Evolutionary conservation across 73 alveolate species (phyloP).

Genomic region (Blepharisma stoltei): DNA sequence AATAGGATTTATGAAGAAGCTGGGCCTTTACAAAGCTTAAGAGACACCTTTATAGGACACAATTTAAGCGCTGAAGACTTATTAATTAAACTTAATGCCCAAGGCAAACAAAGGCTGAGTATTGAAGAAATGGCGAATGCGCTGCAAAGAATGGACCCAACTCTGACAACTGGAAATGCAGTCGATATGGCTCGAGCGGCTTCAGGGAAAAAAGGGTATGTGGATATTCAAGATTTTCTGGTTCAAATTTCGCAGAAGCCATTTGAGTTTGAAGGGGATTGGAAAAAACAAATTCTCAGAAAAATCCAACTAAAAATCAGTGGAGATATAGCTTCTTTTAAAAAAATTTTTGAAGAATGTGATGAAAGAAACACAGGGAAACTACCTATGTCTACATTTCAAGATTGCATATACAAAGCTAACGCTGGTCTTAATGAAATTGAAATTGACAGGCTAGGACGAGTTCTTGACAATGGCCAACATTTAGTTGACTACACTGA

Average conservation of each 20-base stretch:
- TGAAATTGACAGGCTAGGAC: constrained; percentile 22
- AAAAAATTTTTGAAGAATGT: background rate
- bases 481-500: background rate
- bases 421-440: background rate
- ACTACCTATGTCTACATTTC: background rate
- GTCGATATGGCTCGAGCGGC: constrained; percentile 32
- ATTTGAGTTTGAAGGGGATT: constrained; percentile 1
- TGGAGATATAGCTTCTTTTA: constrained; percentile 4
- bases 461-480: constrained; percentile 9
- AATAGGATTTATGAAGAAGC: constrained; percentile 13
- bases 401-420: constrained; percentile 11
- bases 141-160: constrained; percentile 28
- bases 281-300: constrained; percentile 21
- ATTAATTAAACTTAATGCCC: constrained; percentile 10
- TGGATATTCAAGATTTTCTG: constrained; percentile 22
- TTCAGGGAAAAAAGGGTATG: constrained; percentile 25
- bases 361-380: constrained; percentile 31
- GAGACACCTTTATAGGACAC: constrained; percentile 1
- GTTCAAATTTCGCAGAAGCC: constrained; percentile 20
- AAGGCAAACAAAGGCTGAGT: constrained; percentile 3
- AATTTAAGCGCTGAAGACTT: background rate
- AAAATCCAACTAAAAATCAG: constrained; percentile 13
- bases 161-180: constrained; percentile 9
- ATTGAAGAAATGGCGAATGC: constrained; percentile 24
- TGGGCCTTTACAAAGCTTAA: constrained; percentile 26